Conservation (phyloP, 2,329 filamentous ascomycete species). For the Sporothrix pseudoabietina region DNA sequence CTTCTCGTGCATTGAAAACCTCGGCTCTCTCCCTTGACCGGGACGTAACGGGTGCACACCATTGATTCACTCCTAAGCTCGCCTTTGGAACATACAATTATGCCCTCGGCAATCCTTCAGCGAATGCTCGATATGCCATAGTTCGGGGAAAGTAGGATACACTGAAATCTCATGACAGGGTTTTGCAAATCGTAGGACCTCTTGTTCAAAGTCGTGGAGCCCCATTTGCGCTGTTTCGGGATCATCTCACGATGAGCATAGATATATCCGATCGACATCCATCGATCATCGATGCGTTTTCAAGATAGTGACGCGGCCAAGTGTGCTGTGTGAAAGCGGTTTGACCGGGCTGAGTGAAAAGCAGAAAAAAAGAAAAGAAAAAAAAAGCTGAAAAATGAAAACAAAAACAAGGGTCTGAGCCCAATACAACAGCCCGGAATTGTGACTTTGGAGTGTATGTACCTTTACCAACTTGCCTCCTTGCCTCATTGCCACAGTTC, state of each 20-base stretch:
- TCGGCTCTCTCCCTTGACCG: not conserved
- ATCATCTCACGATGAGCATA: not conserved
- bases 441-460: not conserved
- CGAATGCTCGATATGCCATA: not conserved
- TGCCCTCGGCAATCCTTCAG: constrained; percentile 15
- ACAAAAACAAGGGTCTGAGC: not conserved
- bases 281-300: not conserved
- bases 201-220: not conserved
- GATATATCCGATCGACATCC: not conserved
- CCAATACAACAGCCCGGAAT: not conserved
- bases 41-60: constrained; percentile 15
- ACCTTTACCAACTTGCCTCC: not conserved
- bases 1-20: not conserved
- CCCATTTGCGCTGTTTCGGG: no score
- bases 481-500: not conserved
- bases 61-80: not conserved
- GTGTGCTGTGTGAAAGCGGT: not conserved
- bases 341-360: not conserved
- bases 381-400: not conserved
- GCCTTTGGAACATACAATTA: not conserved
- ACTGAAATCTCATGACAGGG: not conserved
- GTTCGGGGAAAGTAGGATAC: not conserved
- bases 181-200: not conserved
- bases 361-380: not conserved
- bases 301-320: not conserved